Conservation (phyloP, 768 basidiomycete genomes). For the Lactarius hatsudake region DNA sequence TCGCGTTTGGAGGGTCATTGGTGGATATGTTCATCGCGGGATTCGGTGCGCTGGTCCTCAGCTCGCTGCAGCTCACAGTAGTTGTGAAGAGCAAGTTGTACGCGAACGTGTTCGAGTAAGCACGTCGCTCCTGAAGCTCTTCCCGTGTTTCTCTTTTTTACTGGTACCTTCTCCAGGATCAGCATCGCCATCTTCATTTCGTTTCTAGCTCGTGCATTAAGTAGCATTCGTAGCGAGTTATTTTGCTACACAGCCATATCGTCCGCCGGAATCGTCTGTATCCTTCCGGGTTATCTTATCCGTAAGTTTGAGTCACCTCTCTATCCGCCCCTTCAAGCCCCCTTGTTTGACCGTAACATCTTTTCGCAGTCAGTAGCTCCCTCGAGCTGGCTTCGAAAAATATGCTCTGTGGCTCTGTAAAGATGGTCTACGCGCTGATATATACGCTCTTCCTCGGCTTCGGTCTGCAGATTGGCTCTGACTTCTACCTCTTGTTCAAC, state of each 20-base stretch:
- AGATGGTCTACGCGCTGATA: slow-evolving; percentile 82
- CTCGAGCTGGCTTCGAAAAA: slow-evolving; percentile 82
- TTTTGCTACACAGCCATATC: slow-evolving; percentile 92
- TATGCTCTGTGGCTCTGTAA: slow-evolving; percentile 75
- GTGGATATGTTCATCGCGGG: slow-evolving; percentile 82
- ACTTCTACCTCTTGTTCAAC: slow-evolving; percentile 71
- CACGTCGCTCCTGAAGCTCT: slow-evolving; percentile 19
- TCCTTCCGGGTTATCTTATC: slow-evolving; percentile 84
- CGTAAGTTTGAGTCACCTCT: slow-evolving; percentile 41
- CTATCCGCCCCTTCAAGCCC: too few relatives aligned
- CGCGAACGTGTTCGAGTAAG: slow-evolving; percentile 88
- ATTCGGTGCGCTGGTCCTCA: slow-evolving; percentile 60
- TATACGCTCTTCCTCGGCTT: slow-evolving; percentile 82
- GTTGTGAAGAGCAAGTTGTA: slow-evolving; percentile 75
- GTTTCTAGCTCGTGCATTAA: slow-evolving; percentile 74
- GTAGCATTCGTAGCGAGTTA: slow-evolving; percentile 66
- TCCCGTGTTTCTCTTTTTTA: not conserved
- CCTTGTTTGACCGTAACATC: not conserved
- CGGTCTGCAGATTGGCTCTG: slow-evolving; percentile 78
- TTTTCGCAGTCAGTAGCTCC: slow-evolving; percentile 64
- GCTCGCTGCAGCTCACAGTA: slow-evolving; percentile 65
- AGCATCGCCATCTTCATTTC: slow-evolving; percentile 78
- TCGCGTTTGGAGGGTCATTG: slow-evolving; percentile 82
- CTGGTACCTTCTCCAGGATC: slow-evolving; percentile 47
- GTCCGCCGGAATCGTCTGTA: slow-evolving; percentile 79